These are phyloP conservation scores for Ligustrum vulgare DNA, from an alignment of 257 asterid species.

Conservation along the genomic window DNA sequence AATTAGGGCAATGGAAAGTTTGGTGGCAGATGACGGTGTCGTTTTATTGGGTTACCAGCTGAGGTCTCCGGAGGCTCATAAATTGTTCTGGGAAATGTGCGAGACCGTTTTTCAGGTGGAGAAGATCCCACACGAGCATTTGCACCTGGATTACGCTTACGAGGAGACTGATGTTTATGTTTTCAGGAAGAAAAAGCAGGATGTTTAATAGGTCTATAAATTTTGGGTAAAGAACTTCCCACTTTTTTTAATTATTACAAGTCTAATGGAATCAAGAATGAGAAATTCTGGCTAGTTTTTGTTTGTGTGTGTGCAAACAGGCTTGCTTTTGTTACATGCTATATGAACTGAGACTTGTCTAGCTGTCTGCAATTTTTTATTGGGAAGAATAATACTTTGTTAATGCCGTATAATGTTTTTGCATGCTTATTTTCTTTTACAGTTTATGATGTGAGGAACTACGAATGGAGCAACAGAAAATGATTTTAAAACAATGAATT, in stretches of 20 bases:
- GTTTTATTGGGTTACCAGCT: constrained; percentile 79
- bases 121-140: constrained; percentile 78
- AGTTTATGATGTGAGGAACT: background rate
- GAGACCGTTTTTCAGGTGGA: constrained; percentile 55
- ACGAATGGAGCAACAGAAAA: background rate
- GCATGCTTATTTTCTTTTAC: background rate
- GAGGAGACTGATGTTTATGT: constrained; percentile 82
- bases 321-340: background rate
- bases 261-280: background rate
- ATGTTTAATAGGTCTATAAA: constrained; percentile 16
- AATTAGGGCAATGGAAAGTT: constrained; percentile 59
- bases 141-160: constrained; percentile 85
- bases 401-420: background rate
- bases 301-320: background rate
- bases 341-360: background rate
- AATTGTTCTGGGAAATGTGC: constrained; percentile 69
- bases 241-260: background rate
- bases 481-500: background rate
- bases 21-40: constrained; percentile 79
- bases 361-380: background rate
- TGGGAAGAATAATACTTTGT: background rate
- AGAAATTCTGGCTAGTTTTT: background rate
- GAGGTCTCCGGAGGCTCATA: constrained; percentile 89
- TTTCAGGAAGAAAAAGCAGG: constrained; percentile 61
- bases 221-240: constrained; percentile 18